Evolutionary conservation across 2,329 filamentous ascomycete genomes (phyloP).

Genomic region (Cordyceps tenuipes): DNA sequence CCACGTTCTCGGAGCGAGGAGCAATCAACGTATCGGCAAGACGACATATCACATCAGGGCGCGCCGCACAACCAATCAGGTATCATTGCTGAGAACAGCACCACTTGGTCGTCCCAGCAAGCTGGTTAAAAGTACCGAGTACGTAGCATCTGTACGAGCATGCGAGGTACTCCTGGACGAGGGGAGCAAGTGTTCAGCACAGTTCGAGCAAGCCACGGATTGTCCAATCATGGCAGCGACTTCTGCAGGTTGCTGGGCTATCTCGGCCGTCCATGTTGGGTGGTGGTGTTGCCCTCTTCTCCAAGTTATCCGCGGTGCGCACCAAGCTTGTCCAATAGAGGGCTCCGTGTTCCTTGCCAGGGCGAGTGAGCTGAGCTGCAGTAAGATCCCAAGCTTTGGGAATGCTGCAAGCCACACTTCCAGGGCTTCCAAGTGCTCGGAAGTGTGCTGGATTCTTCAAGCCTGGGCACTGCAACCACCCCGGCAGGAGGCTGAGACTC

Average conservation of each 20-base stretch:
- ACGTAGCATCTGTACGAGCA: too few relatives aligned
- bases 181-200: neutral
- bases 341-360: neutral
- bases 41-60: constrained; percentile 14
- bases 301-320: constrained; percentile 5
- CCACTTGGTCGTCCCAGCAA: neutral
- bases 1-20: constrained; percentile 1
- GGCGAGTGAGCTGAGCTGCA: constrained; percentile 4
- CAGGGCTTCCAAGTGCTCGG: neutral
- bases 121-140: neutral
- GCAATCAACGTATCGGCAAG: constrained; percentile 8
- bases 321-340: neutral
- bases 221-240: neutral
- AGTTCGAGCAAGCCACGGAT: constrained; percentile 1
- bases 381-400: neutral
- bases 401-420: constrained; percentile 1
- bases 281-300: neutral
- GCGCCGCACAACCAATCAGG: constrained; percentile 15
- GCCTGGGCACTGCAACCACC: neutral
- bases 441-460: neutral
- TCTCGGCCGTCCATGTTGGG: neutral
- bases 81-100: neutral
- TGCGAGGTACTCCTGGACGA: neutral
- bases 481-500: neutral
- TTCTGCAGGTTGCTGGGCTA: neutral